Conservation (phyloP, 345 rosid species). For the Aethionema arabicum region DNA sequence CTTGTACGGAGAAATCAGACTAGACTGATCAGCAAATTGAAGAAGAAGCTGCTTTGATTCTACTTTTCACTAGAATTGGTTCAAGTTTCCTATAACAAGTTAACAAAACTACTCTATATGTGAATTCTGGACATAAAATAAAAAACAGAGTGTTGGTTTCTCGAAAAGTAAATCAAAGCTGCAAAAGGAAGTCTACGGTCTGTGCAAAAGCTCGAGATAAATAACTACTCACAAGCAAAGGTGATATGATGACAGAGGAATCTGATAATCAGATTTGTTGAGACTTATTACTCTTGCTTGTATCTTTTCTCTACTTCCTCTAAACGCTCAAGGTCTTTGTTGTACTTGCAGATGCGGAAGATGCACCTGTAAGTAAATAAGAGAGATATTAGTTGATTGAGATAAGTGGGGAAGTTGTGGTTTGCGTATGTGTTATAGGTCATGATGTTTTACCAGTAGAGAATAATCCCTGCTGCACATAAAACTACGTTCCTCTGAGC, state of each 20-base stretch:
- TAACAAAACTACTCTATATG: slow-evolving; percentile 7
- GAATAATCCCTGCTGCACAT: slow-evolving; percentile 73
- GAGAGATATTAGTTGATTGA: slow-evolving; percentile 12
- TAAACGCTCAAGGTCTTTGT: slow-evolving; percentile 68
- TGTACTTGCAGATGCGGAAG: slow-evolving; percentile 69
- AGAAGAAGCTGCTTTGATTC: too few species aligned
- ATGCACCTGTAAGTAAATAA: slow-evolving; percentile 58
- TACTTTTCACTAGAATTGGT: background rate
- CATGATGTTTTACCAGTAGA: slow-evolving; percentile 63
- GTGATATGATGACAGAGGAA: slow-evolving; percentile 18
- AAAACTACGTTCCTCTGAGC: slow-evolving; percentile 82
- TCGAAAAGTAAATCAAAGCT: slow-evolving; percentile 20
- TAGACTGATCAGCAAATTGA: too few species aligned
- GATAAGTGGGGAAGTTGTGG: background rate
- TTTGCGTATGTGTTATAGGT: slow-evolving; percentile 22
- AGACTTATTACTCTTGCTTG: slow-evolving; percentile 54
- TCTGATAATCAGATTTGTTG: slow-evolving; percentile 2
- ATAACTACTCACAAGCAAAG: slow-evolving; percentile 29
- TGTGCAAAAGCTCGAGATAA: slow-evolving; percentile 11
- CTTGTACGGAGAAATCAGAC: too few species aligned
- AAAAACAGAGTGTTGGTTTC: slow-evolving; percentile 14
- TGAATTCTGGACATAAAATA: background rate
- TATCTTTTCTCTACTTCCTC: slow-evolving; percentile 77
- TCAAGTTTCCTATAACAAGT: slow-evolving; percentile 4
- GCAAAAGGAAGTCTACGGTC: slow-evolving; percentile 15